phyloP scores from a whole-genome alignment of 805 yeast species.

The Komagataella pseudopastoris region DNA sequence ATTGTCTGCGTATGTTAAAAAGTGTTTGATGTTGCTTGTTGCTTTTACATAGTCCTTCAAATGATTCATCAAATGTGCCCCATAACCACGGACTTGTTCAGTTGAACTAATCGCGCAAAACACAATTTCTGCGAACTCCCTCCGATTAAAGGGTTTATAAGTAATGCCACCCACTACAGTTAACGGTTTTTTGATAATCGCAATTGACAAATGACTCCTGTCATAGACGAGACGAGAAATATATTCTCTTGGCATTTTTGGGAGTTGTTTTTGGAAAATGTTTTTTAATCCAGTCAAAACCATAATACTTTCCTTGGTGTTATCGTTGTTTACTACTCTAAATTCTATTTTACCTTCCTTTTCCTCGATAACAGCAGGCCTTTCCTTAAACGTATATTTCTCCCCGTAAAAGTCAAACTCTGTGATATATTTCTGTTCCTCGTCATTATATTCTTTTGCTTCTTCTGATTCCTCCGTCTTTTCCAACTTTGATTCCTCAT shows the following conservation, averaged over 20 bases:
- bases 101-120: conserved; percentile 96
- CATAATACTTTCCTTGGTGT: conserved; percentile 74
- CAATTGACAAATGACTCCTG: conserved; percentile 87
- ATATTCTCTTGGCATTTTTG: conserved; percentile 97
- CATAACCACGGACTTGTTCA: conserved; percentile 96
- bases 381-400: conserved; percentile 71
- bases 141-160: conserved; percentile 80
- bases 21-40: conserved; percentile 75
- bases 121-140: conserved; percentile 94
- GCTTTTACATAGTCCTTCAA: conserved; percentile 88
- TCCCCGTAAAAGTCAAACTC: conserved; percentile 64
- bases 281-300: conserved; percentile 91
- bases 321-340: conserved; percentile 93
- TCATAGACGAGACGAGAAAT: conserved; percentile 92
- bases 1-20: conserved; percentile 93
- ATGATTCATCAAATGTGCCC: conserved; percentile 98
- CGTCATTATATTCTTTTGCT: conserved; percentile 7
- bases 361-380: conserved; percentile 92
- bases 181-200: conserved; percentile 85
- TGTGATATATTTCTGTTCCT: conserved; percentile 19
- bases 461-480: conserved; percentile 9
- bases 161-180: conserved; percentile 98
- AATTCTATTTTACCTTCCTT: conserved; percentile 88
- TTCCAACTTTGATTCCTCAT: conserved; percentile 2
- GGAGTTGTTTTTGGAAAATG: conserved; percentile 92